Conservation (phyloP, 208 protist species). For the Leishmania braziliensis region DNA sequence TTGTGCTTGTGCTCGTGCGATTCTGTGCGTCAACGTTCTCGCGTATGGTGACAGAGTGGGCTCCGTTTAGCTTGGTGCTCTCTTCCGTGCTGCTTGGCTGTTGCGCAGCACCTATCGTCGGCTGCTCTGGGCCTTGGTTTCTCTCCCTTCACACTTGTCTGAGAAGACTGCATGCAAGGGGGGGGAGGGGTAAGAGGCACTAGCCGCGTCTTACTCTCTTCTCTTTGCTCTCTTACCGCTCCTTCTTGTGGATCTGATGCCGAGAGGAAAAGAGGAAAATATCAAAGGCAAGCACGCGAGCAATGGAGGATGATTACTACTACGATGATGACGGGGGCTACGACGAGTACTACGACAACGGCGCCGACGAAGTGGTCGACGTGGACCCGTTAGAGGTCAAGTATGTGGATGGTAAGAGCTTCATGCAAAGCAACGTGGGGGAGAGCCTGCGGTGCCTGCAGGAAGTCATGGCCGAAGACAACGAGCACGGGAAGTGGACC, state of each 20-base stretch:
- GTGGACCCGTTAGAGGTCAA: slow-evolving; percentile 79
- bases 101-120: background rate
- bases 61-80: background rate
- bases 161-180: background rate
- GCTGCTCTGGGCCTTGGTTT: background rate
- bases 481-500: slow-evolving; percentile 79
- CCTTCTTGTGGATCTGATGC: background rate
- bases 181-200: background rate
- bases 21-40: background rate
- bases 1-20: background rate
- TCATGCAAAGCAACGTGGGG: slow-evolving; percentile 65
- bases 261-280: background rate
- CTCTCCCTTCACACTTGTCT: background rate
- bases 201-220: background rate
- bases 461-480: slow-evolving; percentile 84
- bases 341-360: slow-evolving; percentile 82
- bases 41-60: background rate
- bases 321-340: slow-evolving; percentile 85
- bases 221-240: background rate
- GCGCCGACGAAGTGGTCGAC: slow-evolving; percentile 47
- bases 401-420: slow-evolving; percentile 86
- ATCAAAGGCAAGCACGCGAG: background rate
- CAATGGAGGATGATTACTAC: slow-evolving; percentile 58
- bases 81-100: background rate
- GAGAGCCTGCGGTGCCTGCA: slow-evolving; percentile 76